Conservation (phyloP, 352 stramenopile genomes). For the Blastocystis sp. region DNA sequence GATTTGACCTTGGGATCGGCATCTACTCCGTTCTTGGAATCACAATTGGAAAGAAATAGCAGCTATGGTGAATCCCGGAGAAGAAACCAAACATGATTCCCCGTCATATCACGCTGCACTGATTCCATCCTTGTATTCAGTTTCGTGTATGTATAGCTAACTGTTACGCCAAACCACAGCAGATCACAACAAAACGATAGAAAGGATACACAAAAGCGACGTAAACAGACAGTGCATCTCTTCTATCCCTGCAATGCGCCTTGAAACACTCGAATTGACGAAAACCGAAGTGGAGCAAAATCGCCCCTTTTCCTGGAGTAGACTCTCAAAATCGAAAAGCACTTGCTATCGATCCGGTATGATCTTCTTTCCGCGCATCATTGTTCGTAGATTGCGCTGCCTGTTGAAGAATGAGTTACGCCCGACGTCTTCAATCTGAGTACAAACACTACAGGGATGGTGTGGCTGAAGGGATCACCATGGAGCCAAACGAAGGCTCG, state of each 20-base stretch:
- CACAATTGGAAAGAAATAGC: no score
- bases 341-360: constrained; percentile 11
- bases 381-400: no score
- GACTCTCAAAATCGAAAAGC: background rate
- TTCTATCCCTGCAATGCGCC: background rate
- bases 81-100: no score
- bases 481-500: constrained; percentile 33
- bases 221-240: background rate
- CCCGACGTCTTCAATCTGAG: constrained; percentile 7
- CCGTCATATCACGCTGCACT: no score
- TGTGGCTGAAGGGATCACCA: constrained; percentile 13
- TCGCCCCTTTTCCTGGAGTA: background rate
- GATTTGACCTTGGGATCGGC: no score
- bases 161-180: background rate
- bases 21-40: background rate
- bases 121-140: no score
- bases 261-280: background rate
- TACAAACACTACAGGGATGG: background rate
- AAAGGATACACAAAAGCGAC: background rate
- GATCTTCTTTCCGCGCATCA: background rate
- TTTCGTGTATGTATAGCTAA: background rate
- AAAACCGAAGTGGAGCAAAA: background rate
- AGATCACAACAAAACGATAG: background rate
- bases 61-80: no score
- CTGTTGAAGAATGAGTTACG: constrained; percentile 7